Base-by-base conservation (phyloP, 441 rosid species). In the Kokia cookei region DNA sequence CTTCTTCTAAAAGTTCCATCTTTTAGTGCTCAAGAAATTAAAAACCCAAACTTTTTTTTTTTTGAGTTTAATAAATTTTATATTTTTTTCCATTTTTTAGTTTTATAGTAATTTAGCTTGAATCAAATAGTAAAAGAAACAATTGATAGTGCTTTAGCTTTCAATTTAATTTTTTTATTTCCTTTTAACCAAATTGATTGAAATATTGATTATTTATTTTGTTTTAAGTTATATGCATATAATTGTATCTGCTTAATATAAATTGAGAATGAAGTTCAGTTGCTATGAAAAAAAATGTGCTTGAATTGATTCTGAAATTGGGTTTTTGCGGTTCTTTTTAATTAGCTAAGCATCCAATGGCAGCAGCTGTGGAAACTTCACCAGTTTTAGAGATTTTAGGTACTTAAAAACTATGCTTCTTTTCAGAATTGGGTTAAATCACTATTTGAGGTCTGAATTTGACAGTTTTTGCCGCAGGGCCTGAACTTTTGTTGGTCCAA, bases 321-420 rank as follows among this genome's bases (percentile, higher is more conserved):
- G 48, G 48, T 35, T 69, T 69, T 55, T 32, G 63, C 51, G 55
- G 60, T 13, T 53, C 6, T 51, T 55, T 7, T 54, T 42, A 43
- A 43, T 43, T 70, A 12, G 7, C 13, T 47, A 29, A 59, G 59
- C 22, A 10, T 72, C 62, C 45, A 53, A 15, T 50, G 59, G 86
- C 73, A 12, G 78, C 82, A 70, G 75, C 85, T n/a, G 58, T 76
- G 71, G 72, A 80, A 64, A 73, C 86, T 75, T 79, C 82, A 27
- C 90, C 91, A 1, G 74, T 90, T 7, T 71, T 88, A 87, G 91
- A 89, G 43, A 92, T 92, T 79, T 83, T 91, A 86, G 92, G 97
- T 90, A 77, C 69, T 74, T 58, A 57, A 57, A 22, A 14, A 47
- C 60, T 64, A 45, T 62, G 57, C 54, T 74, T 43, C 29, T 68